A percentile compares a stretch with the other conserved stretches of the same genome.
These are phyloP conservation scores for Beauveria medogensis DNA, from an alignment of 2,329 filamentous ascomycete species.

Conservation along the genomic window DNA sequence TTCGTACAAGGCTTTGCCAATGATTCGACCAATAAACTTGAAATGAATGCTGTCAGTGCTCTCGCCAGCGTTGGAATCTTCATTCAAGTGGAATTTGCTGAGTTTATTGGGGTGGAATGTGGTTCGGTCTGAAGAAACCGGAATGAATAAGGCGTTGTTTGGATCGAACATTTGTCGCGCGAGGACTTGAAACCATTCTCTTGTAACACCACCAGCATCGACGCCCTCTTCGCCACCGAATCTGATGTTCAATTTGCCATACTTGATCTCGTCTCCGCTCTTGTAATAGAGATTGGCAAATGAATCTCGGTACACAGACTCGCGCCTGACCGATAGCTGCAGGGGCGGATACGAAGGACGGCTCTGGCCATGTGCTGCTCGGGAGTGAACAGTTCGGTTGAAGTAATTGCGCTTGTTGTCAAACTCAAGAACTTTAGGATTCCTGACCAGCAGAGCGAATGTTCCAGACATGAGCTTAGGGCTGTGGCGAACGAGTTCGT, in stretches of 20 bases:
- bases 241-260: constrained; percentile 93
- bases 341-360: constrained; percentile 65
- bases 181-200: constrained; percentile 98
- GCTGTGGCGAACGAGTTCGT: constrained; percentile 93
- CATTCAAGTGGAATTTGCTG: constrained; percentile 36
- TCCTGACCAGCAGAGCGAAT: constrained; percentile 92
- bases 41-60: constrained; percentile 96
- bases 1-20: constrained; percentile 96
- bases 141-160: constrained; percentile 92
- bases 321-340: constrained; percentile 82
- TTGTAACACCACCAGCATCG: constrained; percentile 91
- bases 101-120: constrained; percentile 98
- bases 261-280: constrained; percentile 93
- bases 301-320: constrained; percentile 95
- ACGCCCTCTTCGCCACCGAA: constrained; percentile 98
- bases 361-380: constrained; percentile 57
- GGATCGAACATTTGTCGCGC: constrained; percentile 98
- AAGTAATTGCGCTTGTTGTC: constrained; percentile 99
- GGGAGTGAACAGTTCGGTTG: constrained; percentile 77
- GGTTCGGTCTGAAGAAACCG: constrained; percentile 92
- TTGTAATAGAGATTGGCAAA: constrained; percentile 99
- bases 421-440: constrained; percentile 96
- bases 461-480: constrained; percentile 98
- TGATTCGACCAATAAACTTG: constrained; percentile 98
- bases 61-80: constrained; percentile 58